phyloP scores from a whole-genome alignment of 108 stramenopile species.

The Cylindrotheca fusiformis region DNA sequence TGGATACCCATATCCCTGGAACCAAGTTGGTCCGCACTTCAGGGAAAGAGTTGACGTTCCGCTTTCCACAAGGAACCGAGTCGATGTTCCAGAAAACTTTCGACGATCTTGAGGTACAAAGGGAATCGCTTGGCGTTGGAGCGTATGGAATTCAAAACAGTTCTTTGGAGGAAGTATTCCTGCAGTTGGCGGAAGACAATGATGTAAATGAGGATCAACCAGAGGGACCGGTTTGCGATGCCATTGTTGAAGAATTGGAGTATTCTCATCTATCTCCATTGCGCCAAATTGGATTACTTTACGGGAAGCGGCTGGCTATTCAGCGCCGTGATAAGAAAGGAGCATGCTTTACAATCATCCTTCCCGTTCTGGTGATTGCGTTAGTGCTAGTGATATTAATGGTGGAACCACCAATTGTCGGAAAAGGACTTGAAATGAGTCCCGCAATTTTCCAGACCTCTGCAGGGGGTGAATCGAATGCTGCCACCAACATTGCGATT shows the following conservation, averaged over 20 bases:
- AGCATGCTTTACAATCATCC: constrained; percentile 44
- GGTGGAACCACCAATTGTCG: constrained; percentile 15
- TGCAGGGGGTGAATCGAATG: neutral
- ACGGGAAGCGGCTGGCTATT: constrained; percentile 48
- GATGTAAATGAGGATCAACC: neutral
- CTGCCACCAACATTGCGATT: neutral
- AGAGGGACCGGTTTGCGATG: constrained; percentile 8
- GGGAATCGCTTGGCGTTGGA: constrained; percentile 9
- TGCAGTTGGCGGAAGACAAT: constrained; percentile 30
- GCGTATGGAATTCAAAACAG: constrained; percentile 53
- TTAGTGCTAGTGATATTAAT: constrained; percentile 49
- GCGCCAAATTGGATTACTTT: constrained; percentile 44
- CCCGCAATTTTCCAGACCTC: neutral
- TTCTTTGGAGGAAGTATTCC: constrained; percentile 57
- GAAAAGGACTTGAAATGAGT: constrained; percentile 7
- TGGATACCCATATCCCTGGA: neutral
- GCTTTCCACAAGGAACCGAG: constrained; percentile 16
- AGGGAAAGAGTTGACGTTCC: constrained; percentile 19
- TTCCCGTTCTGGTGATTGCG: constrained; percentile 51
- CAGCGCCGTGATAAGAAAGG: constrained; percentile 41
- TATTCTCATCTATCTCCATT: neutral
- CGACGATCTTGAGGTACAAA: constrained; percentile 7
- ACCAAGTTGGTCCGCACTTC: constrained; percentile 1
- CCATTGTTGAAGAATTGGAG: neutral
- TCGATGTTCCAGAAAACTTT: constrained; percentile 11